phyloP scores from a whole-genome alignment of 352 stramenopile species.

The Pythium brachiatum region DNA sequence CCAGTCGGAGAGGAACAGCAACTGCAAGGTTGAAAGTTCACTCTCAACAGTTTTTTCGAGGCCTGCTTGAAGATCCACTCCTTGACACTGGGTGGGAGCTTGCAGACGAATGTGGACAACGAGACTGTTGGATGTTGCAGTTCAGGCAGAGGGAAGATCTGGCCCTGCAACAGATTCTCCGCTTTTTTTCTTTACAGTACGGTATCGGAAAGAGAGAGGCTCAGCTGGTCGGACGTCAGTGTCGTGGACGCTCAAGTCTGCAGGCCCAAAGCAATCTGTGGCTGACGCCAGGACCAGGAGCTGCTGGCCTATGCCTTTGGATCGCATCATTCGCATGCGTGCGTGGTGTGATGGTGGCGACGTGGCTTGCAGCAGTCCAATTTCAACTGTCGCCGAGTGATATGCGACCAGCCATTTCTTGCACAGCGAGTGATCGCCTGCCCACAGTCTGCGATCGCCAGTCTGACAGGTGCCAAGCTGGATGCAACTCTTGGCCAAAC shows the following conservation, averaged over 20 bases:
- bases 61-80: conserved; percentile 16
- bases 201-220: conserved; percentile 5
- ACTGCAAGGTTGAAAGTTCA: too few relatives aligned
- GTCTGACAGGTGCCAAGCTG: neutral
- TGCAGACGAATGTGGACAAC: conserved; percentile 18
- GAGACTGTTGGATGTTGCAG: conserved; percentile 19
- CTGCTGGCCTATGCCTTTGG: too few relatives aligned
- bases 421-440: too few relatives aligned
- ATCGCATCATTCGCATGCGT: neutral
- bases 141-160: conserved; percentile 4
- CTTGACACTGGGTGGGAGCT: neutral
- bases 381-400: conserved; percentile 4
- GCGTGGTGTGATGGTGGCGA: conserved; percentile 10
- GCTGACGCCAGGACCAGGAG: neutral
- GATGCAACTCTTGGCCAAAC: neutral
- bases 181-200: neutral
- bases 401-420: conserved; percentile 27
- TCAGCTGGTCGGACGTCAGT: neutral
- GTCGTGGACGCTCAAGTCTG: neutral
- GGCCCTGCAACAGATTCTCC: neutral
- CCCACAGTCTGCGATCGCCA: too few relatives aligned
- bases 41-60: too few relatives aligned
- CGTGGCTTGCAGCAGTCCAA: neutral
- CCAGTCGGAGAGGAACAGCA: neutral
- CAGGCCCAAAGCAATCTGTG: too few relatives aligned